Conservation (phyloP, 192 early-diverging fungal genomes). For the Dissophora globulifera region DNA sequence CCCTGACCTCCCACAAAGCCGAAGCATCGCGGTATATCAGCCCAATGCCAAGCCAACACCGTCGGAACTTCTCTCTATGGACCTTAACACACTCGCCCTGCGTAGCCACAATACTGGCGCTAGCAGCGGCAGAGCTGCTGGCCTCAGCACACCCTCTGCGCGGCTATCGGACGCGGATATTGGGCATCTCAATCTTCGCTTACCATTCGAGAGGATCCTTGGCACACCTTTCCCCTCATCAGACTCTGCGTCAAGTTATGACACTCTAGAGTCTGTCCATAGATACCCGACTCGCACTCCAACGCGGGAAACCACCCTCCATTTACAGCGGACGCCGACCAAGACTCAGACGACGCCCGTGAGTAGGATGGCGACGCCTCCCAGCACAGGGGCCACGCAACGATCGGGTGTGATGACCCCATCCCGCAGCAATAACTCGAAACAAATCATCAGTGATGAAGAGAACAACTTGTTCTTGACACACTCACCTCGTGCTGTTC, state of each 20-base stretch:
- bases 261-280: slow-evolving; percentile 14
- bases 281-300: slow-evolving; percentile 18
- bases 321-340: no score
- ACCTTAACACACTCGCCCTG: slow-evolving; percentile 27
- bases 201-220: slow-evolving; percentile 27
- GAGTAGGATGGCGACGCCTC: slow-evolving; percentile 8
- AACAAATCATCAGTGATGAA: slow-evolving; percentile 17
- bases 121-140: background rate
- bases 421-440: slow-evolving; percentile 1
- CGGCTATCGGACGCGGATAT: slow-evolving; percentile 18
- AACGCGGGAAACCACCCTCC: background rate
- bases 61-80: slow-evolving; percentile 32
- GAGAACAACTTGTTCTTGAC: slow-evolving; percentile 29
- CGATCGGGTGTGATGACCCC: slow-evolving; percentile 3
- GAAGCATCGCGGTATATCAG: background rate
- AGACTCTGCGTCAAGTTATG: background rate
- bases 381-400: slow-evolving; percentile 1
- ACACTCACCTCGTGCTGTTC: slow-evolving; percentile 17
- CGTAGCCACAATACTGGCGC: background rate
- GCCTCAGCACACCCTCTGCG: slow-evolving; percentile 10
- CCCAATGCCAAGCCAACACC: slow-evolving; percentile 23
- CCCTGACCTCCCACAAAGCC: background rate
- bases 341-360: slow-evolving; percentile 2
- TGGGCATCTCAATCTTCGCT: slow-evolving; percentile 1
- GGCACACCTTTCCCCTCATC: background rate